A percentile compares a stretch with the other conserved stretches of the same genome.
These are phyloP conservation scores for Podospora conica DNA, from an alignment of 495 filamentous ascomycete species.

Conservation along the genomic window DNA sequence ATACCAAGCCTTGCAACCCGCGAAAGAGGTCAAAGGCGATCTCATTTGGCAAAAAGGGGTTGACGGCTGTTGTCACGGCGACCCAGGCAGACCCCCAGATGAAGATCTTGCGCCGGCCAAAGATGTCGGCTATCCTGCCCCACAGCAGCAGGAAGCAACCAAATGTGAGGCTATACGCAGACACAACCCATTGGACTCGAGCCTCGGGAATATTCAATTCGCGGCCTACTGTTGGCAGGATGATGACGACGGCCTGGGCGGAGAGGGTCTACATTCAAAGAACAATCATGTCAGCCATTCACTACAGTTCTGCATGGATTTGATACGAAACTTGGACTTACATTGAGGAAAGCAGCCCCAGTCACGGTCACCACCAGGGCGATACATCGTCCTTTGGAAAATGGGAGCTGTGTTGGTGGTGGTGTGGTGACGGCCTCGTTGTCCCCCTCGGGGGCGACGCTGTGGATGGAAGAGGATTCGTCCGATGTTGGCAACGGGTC, in stretches of 20 bases:
- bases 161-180: constrained; percentile 56
- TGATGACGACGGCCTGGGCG: constrained; percentile 54
- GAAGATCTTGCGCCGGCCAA: constrained; percentile 65
- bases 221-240: constrained; percentile 51
- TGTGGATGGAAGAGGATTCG: constrained; percentile 10
- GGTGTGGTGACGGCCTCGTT: background rate
- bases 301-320: background rate
- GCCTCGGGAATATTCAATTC: constrained; percentile 49
- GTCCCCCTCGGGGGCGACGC: constrained; percentile 6
- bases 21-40: constrained; percentile 63
- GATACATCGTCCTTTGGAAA: constrained; percentile 43
- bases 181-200: constrained; percentile 58
- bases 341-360: constrained; percentile 52
- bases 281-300: background rate
- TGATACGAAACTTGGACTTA: constrained; percentile 17
- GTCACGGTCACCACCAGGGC: constrained; percentile 45
- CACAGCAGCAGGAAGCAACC: constrained; percentile 69
- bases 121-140: constrained; percentile 67
- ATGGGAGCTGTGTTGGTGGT: constrained; percentile 27
- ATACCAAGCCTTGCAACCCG: constrained; percentile 63
- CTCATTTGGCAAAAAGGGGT: constrained; percentile 61
- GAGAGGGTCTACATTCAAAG: constrained; percentile 46
- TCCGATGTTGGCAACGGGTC: constrained; percentile 16
- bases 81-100: constrained; percentile 60
- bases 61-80: constrained; percentile 54